Percentiles rank a stretch among this genome's conserved stretches.
Evolutionary conservation across 1,139 yeast genomes (phyloP).

Genomic region (Wickerhamiella infanticola): DNA sequence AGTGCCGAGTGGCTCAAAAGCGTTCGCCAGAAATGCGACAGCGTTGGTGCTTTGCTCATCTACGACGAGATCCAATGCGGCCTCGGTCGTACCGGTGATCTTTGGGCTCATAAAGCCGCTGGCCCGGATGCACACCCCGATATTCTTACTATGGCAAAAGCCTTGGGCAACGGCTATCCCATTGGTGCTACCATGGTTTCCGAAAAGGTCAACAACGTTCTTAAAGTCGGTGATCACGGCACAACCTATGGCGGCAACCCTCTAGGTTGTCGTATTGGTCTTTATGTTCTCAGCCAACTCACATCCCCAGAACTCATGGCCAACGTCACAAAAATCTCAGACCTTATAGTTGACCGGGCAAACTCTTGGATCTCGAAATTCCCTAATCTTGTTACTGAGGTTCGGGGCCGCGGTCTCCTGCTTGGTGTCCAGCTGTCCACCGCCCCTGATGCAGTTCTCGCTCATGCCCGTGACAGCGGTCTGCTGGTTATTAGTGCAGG

Average conservation of each 20-base stretch:
- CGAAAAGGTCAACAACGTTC: conserved; percentile 53
- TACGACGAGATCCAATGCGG: conserved; percentile 98
- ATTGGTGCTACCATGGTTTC: conserved; percentile 86
- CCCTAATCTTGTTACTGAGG: conserved; percentile 44
- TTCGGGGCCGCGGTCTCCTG: conserved; percentile 80
- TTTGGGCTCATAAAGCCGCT: conserved; percentile 80
- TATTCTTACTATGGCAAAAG: conserved; percentile 85
- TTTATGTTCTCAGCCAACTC: conserved; percentile 54
- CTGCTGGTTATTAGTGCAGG: conserved; percentile 82
- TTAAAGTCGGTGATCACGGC: conserved; percentile 91
- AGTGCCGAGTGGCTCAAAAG: conserved; percentile 46
- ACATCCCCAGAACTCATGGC: conserved; percentile 44
- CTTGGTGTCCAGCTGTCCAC: conserved; percentile 64
- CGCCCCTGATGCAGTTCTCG: conserved; percentile 51
- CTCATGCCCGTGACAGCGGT: conserved; percentile 62
- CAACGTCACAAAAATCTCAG: conserved; percentile 44
- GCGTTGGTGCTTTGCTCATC: conserved; percentile 61
- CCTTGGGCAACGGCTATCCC: conserved; percentile 95
- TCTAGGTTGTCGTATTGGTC: conserved; percentile 68
- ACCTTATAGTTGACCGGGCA: conserved; percentile 37
- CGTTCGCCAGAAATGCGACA: conserved; percentile 51
- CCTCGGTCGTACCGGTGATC: conserved; percentile 75
- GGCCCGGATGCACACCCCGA: conserved; percentile 82
- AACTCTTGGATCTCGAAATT: conserved; percentile 36
- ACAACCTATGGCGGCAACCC: conserved; percentile 98